Evolutionary conservation across 2,329 filamentous ascomycete species (phyloP).

Genomic region (Blastomyces gilchristii): DNA sequence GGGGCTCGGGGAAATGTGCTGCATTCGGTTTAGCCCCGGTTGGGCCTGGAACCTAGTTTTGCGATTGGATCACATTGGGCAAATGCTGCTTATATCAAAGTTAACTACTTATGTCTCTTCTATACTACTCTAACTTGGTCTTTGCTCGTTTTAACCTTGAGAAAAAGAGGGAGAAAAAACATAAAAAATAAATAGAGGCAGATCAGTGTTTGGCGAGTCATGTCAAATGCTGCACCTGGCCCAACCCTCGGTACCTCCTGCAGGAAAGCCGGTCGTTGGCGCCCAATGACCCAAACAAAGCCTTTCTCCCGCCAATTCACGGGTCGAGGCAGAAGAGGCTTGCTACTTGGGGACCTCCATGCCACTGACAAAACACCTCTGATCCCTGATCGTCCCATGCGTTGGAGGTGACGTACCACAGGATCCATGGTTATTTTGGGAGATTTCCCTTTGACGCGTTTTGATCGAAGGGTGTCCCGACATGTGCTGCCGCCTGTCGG

Average conservation of each 20-base stretch:
- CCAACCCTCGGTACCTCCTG: neutral
- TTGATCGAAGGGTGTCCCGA: too few relatives aligned
- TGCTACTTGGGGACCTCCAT: neutral
- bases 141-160: neutral
- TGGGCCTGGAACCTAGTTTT: neutral
- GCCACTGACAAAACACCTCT: neutral
- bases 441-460: neutral
- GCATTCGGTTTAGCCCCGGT: neutral
- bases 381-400: neutral
- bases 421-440: too few relatives aligned
- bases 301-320: neutral
- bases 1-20: neutral
- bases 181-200: neutral
- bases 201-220: neutral
- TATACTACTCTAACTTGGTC: neutral
- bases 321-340: neutral
- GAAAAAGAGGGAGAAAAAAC: too few relatives aligned
- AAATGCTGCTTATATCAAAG: too few relatives aligned
- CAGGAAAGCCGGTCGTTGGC: neutral
- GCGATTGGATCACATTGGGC: too few relatives aligned
- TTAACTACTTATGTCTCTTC: too few relatives aligned
- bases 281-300: neutral
- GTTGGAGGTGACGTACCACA: neutral
- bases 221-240: neutral
- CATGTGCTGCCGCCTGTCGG: too few relatives aligned